phyloP scores from a whole-genome alignment of 768 basidiomycete species.

The Mycena crocata region DNA sequence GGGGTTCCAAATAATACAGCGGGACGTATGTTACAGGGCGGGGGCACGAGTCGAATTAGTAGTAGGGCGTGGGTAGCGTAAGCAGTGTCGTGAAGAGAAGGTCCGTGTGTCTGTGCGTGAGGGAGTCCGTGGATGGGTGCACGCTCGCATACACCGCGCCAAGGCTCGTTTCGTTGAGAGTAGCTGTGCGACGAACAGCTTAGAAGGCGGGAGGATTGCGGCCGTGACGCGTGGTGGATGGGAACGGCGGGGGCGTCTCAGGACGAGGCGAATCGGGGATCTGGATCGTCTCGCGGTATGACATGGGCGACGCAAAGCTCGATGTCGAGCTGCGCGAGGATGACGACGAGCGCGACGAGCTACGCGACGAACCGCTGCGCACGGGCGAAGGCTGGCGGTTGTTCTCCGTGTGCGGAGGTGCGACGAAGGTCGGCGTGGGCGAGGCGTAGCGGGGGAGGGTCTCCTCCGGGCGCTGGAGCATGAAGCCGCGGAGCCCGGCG shows the following conservation, averaged over 20 bases:
- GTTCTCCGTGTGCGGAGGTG: constrained; percentile 5
- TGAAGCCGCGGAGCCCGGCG: constrained; percentile 69
- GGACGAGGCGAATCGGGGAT: constrained; percentile 29
- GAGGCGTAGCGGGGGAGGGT: constrained; percentile 65
- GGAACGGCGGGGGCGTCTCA: constrained; percentile 25
- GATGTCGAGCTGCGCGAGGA: constrained; percentile 46
- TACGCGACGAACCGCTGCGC: constrained; percentile 26
- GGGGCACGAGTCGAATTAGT: too few relatives aligned
- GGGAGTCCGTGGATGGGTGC: not conserved
- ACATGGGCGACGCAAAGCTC: constrained; percentile 52
- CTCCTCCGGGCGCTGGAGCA: constrained; percentile 69
- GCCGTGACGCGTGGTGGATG: constrained; percentile 13
- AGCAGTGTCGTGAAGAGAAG: constrained; percentile 12
- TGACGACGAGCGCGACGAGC: constrained; percentile 27
- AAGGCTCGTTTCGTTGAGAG: constrained; percentile 45
- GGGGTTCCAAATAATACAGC: too few relatives aligned
- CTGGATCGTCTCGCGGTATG: constrained; percentile 41
- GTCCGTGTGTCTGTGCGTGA: constrained; percentile 13
- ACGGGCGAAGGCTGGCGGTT: constrained; percentile 14
- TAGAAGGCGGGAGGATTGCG: constrained; percentile 31
- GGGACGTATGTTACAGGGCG: too few relatives aligned
- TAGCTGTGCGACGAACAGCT: not conserved
- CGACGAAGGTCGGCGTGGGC: constrained; percentile 40
- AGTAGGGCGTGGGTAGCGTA: too few relatives aligned
- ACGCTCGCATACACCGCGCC: constrained; percentile 48